Base-by-base conservation (phyloP, 2,329 filamentous ascomycete genomes). In the Mariannaea elegans region DNA sequence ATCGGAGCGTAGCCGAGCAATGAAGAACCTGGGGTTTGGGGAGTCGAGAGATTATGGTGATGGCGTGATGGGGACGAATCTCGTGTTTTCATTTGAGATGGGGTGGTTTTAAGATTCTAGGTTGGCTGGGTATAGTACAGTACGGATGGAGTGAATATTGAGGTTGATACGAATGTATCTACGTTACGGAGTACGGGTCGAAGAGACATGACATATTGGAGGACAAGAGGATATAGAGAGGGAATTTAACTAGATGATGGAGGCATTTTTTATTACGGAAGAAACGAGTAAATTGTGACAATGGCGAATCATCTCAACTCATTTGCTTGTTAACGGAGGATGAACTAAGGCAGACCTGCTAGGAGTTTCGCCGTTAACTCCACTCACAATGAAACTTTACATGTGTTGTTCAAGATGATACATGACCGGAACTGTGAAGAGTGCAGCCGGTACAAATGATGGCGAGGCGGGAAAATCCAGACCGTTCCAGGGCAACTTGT, bases 341-440 rank as follows among this genome's bases (percentile, higher is more conserved):
- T n/a, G n/a, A n/a, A n/a, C n/a, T n/a, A n/a, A n/a, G n/a, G n/a
- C n/a, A n/a, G n/a, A n/a, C n/a, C n/a, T n/a, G n/a, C n/a, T n/a
- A n/a, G n/a, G n/a, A n/a, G n/a, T n/a, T n/a, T 27, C 34, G 34
- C 13, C n/a, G 34, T 12, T 6, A 64, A 48, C 56, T 36, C 65
- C 65, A 67, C 65, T 54, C 65, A 67, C 65, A 67, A 60, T 36
- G 24, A 27, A 6, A 27, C 24, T 27, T 27, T 9, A 27, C 24
- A 27, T 27, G 24, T 27, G 24, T 27, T n/a, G 48, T 50, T 51
- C 54, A 51, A 46, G 38, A 50, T 62, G 50, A 32, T 51, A 50
- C 45, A 29, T 32, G 16, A 21, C 34, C n/a, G n/a, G n/a, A n/a
- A n/a, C n/a, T n/a, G n/a, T n/a, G n/a, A n/a, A n/a, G n/a, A n/a